phyloP scores from a whole-genome alignment of 805 yeast species.

The Candida chilensis region DNA sequence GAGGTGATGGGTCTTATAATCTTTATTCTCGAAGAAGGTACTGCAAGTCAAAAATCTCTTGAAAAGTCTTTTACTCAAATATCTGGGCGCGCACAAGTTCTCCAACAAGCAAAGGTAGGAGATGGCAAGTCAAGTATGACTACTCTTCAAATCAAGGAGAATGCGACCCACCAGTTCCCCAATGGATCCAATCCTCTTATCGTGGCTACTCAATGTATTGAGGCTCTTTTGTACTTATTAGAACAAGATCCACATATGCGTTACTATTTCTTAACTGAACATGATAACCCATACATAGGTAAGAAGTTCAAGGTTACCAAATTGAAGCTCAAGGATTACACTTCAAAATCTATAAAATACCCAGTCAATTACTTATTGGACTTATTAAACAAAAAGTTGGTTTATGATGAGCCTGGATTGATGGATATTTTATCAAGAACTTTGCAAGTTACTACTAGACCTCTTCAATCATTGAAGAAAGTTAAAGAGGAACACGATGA shows the following conservation, averaged over 20 bases:
- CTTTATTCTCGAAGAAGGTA: conserved; percentile 70
- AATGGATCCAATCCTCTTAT: conserved; percentile 55
- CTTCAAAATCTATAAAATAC: conserved; percentile 38
- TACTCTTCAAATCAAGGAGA: conserved; percentile 2
- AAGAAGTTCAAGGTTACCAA: conserved; percentile 20
- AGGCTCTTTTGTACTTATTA: conserved; percentile 61
- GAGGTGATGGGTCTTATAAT: conserved; percentile 66
- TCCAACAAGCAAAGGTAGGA: not conserved
- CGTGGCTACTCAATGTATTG: conserved; percentile 72
- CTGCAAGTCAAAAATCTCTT: conserved; percentile 46
- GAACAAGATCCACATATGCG: conserved; percentile 61
- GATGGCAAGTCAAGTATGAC: conserved; percentile 2
- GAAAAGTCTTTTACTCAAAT: conserved; percentile 55
- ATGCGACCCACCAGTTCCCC: conserved; percentile 31
- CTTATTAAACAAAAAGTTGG: conserved; percentile 52
- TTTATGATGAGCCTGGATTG: conserved; percentile 63
- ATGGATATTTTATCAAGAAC: conserved; percentile 73
- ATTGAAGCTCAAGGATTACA: conserved; percentile 19
- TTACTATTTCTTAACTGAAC: conserved; percentile 72
- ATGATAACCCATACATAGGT: conserved; percentile 33
- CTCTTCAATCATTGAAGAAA: conserved; percentile 47
- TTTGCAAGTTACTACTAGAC: conserved; percentile 69
- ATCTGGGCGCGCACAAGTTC: conserved; percentile 33
- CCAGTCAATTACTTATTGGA: conserved; percentile 66
- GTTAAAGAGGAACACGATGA: conserved; percentile 18